Percentiles rank a stretch among this genome's conserved stretches.
These are phyloP conservation scores for Gossypium rotundifolium DNA, from an alignment of 345 rosid species.

Conservation along the genomic window DNA sequence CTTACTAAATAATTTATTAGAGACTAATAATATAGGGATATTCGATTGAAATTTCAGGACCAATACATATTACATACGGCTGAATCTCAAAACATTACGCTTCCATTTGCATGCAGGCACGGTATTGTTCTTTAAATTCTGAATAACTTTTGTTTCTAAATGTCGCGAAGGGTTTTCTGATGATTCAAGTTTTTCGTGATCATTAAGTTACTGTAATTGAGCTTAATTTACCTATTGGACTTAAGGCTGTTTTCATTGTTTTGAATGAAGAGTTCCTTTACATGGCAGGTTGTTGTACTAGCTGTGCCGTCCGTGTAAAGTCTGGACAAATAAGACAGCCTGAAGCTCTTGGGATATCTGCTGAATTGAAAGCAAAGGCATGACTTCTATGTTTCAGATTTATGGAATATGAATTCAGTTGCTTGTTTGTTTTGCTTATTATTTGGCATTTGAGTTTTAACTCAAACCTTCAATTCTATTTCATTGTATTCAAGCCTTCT, in stretches of 20 bases:
- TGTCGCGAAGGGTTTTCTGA: neutral
- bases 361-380: conserved; percentile 83
- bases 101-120: conserved; percentile 98
- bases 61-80: conserved; percentile 93
- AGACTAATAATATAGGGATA: conserved; percentile 4
- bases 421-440: neutral
- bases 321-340: conserved; percentile 87
- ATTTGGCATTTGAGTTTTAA: neutral
- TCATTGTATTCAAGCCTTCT: neutral
- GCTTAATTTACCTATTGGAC: neutral
- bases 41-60: conserved; percentile 53
- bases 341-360: conserved; percentile 92
- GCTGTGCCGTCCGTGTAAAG: conserved; percentile 91
- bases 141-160: neutral
- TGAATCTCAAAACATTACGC: conserved; percentile 69
- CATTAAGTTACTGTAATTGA: neutral
- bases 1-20: neutral
- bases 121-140: conserved; percentile 46
- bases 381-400: neutral
- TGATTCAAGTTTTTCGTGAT: neutral
- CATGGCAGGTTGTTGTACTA: conserved; percentile 86
- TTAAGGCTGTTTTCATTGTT: neutral
- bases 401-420: neutral
- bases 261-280: neutral
- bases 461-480: neutral